phyloP scores from a whole-genome alignment of 176 grass and related monocot genomes.

The Triticum timopheevii region DNA sequence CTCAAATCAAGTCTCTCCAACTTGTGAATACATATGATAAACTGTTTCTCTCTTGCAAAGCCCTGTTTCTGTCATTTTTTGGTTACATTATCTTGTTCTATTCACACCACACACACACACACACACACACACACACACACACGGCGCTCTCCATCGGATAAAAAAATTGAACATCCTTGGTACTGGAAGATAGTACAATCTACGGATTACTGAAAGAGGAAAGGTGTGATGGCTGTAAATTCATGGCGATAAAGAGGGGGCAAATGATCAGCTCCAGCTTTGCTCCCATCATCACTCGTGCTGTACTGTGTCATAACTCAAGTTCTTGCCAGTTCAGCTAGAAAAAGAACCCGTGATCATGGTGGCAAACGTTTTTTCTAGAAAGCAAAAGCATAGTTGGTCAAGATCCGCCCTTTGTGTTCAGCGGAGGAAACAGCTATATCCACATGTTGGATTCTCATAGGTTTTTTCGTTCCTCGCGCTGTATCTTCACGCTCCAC shows the following conservation, averaged over 20 bases:
- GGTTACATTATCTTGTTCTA: background rate
- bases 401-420: background rate
- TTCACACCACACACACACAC: background rate
- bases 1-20: background rate
- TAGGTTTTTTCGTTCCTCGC: too few relatives aligned
- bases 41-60: constrained; percentile 5
- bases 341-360: background rate
- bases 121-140: too few relatives aligned
- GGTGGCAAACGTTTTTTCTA: too few relatives aligned
- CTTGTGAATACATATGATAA: constrained; percentile 38
- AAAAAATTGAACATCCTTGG: background rate
- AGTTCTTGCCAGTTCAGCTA: background rate
- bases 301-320: background rate
- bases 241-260: background rate
- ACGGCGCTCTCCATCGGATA: constrained; percentile 5
- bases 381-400: constrained; percentile 12
- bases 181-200: background rate
- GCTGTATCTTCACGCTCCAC: too few relatives aligned
- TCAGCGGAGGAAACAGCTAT: background rate
- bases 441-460: too few relatives aligned
- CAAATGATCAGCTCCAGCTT: background rate
- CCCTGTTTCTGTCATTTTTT: constrained; percentile 27
- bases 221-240: background rate
- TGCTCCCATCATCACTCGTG: background rate
- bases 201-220: background rate